phyloP scores from a whole-genome alignment of 202 grass and related monocot genomes.

The Schoenoplectus triqueter region DNA sequence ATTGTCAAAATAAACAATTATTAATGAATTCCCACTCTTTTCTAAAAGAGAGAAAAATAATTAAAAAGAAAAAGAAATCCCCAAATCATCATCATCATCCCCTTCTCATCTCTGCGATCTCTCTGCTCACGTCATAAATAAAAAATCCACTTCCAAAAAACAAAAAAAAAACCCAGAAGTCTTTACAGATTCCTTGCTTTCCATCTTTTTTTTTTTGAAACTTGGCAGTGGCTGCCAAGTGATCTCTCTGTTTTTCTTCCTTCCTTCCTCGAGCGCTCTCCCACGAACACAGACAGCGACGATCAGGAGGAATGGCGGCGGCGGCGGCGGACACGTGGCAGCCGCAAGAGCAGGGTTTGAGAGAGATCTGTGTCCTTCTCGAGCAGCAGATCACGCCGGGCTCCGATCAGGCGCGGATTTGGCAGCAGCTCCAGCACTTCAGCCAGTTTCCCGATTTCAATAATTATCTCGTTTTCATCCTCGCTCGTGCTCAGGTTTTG shows the following conservation, averaged over 20 bases:
- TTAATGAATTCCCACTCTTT: too few relatives aligned
- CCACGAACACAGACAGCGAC: not conserved
- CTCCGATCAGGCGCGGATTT: constrained; percentile 88
- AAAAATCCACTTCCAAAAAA: constrained; percentile 5
- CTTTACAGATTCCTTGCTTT: constrained; percentile 32
- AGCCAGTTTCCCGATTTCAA: constrained; percentile 99
- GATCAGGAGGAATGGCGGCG: constrained; percentile 1
- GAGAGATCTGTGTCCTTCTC: constrained; percentile 86
- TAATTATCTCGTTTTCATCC: constrained; percentile 92
- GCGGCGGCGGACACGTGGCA: constrained; percentile 70
- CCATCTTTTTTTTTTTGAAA: not conserved
- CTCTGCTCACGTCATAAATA: constrained; percentile 21
- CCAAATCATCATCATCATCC: constrained; percentile 7
- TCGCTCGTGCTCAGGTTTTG: constrained; percentile 45
- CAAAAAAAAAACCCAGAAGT: constrained; percentile 24
- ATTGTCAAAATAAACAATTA: too few relatives aligned
- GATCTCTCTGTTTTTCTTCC: not conserved
- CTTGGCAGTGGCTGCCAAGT: too few relatives aligned
- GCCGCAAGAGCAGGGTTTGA: constrained; percentile 91
- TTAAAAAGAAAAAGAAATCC: not conserved
- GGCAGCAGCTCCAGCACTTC: constrained; percentile 91
- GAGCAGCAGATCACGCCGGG: constrained; percentile 93
- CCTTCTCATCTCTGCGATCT: not conserved
- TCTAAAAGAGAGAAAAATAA: not conserved
- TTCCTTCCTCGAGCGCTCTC: not conserved